phyloP scores from a whole-genome alignment of 2,329 filamentous ascomycete species.

The Madurella mycetomatis region DNA sequence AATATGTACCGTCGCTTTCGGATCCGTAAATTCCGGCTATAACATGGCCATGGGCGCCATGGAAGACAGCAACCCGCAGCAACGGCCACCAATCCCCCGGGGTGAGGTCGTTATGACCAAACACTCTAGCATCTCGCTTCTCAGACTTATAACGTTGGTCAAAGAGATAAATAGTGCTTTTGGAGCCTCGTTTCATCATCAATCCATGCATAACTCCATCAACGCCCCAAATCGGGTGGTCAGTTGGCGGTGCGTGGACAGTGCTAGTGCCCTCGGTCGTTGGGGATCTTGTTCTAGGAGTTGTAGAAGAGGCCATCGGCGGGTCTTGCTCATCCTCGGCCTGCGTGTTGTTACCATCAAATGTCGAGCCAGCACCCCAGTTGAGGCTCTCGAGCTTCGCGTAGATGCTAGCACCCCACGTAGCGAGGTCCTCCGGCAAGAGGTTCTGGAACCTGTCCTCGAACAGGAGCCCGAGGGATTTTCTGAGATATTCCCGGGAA shows the following conservation, averaged over 20 bases:
- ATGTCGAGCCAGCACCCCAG: too few relatives aligned
- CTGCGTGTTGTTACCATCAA: too few relatives aligned
- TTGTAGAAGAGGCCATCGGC: too few relatives aligned
- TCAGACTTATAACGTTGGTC: slow-evolving; percentile 10
- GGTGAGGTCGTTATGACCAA: slow-evolving; percentile 32
- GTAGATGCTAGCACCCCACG: too few relatives aligned
- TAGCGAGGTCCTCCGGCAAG: too few relatives aligned
- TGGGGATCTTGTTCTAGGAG: too few relatives aligned
- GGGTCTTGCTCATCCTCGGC: too few relatives aligned
- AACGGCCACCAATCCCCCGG: slow-evolving; percentile 50
- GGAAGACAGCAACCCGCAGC: slow-evolving; percentile 46
- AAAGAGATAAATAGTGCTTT: not conserved
- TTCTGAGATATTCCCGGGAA: too few relatives aligned
- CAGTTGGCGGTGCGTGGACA: slow-evolving; percentile 14
- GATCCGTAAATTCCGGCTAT: slow-evolving; percentile 50
- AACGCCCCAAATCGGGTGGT: slow-evolving; percentile 30
- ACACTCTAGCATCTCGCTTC: slow-evolving; percentile 17
- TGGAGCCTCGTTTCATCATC: not conserved
- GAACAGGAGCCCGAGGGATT: too few relatives aligned
- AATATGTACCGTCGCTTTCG: slow-evolving; percentile 43
- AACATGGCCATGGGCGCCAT: slow-evolving; percentile 48
- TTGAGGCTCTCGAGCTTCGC: too few relatives aligned
- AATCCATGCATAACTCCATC: slow-evolving; percentile 32
- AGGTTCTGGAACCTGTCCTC: too few relatives aligned
- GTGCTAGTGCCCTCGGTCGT: too few relatives aligned